Evolutionary conservation across 106 monocot genomes (phyloP).

Genomic region (Cymbidium sinense): DNA sequence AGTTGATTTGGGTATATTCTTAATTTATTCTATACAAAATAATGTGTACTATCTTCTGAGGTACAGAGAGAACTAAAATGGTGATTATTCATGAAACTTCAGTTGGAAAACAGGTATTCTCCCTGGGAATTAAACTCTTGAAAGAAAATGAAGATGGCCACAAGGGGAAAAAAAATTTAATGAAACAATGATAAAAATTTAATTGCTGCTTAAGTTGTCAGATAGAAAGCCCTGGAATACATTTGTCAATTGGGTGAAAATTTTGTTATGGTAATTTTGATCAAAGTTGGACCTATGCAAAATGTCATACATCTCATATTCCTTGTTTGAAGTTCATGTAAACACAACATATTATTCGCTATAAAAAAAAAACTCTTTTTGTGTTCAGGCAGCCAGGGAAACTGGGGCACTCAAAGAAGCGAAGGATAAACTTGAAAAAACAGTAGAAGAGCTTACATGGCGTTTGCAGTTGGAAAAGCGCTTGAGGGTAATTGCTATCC

Average conservation of each 20-base stretch:
- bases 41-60: no score
- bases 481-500: slow-evolving; percentile 40
- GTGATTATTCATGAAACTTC: background rate
- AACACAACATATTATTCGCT: background rate
- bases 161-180: background rate
- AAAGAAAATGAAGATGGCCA: background rate
- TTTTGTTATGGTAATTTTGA: slow-evolving; percentile 6
- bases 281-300: background rate
- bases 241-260: background rate
- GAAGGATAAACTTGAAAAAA: slow-evolving; percentile 82
- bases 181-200: background rate
- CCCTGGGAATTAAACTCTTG: background rate
- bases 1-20: no score
- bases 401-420: slow-evolving; percentile 84
- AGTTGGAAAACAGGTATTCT: background rate
- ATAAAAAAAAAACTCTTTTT: background rate
- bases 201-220: background rate
- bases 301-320: background rate
- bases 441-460: slow-evolving; percentile 79
- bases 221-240: background rate
- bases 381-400: slow-evolving; percentile 63
- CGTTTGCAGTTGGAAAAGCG: slow-evolving; percentile 65
- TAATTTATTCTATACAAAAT: no score
- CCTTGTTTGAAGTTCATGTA: background rate
- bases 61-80: background rate